A percentile compares a stretch with the other conserved stretches of the same genome.
Conservation (phyloP, 2,329 filamentous ascomycete genomes). For the Trichoderma lentiforme region DNA sequence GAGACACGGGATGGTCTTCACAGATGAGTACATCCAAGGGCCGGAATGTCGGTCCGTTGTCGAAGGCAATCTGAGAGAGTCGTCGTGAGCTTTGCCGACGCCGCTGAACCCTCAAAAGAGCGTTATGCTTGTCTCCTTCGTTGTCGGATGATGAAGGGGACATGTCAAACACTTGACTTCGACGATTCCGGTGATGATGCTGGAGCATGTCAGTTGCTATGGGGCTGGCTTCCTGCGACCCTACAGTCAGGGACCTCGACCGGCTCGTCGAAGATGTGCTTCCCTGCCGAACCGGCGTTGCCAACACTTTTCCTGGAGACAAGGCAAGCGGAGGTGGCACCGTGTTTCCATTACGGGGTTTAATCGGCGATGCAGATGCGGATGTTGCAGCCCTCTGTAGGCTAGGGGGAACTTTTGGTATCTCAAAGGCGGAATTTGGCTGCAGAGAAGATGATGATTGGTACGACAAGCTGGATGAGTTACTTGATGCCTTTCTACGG, state of each 20-base stretch:
- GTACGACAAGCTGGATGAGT: slow-evolving; percentile 78
- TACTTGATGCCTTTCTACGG: slow-evolving; percentile 87
- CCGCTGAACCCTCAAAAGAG: slow-evolving; percentile 84
- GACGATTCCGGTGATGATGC: slow-evolving; percentile 78
- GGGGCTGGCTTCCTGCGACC: slow-evolving; percentile 86
- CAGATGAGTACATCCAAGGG: slow-evolving; percentile 93
- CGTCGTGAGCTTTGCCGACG: slow-evolving; percentile 93
- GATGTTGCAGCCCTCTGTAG: slow-evolving; percentile 59
- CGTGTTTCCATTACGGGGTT: slow-evolving; percentile 43
- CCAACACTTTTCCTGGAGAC: slow-evolving; percentile 61
- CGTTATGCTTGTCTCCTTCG: slow-evolving; percentile 88
- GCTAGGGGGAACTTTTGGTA: slow-evolving; percentile 58
- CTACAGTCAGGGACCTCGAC: slow-evolving; percentile 85
- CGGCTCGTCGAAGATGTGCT: slow-evolving; percentile 64
- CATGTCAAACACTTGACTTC: slow-evolving; percentile 93
- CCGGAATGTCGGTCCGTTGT: slow-evolving; percentile 81
- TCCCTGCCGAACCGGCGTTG: slow-evolving; percentile 55
- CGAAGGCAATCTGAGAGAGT: slow-evolving; percentile 83
- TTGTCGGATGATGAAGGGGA: slow-evolving; percentile 98
- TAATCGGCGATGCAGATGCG: slow-evolving; percentile 54
- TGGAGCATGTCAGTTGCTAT: slow-evolving; percentile 62
- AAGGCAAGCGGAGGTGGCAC: slow-evolving; percentile 50
- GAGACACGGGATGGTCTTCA: slow-evolving; percentile 94
- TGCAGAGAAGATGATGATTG: slow-evolving; percentile 66
- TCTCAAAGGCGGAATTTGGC: slow-evolving; percentile 66